Conservation (phyloP, 2,329 filamentous ascomycete species). For the Capronia coronata region DNA sequence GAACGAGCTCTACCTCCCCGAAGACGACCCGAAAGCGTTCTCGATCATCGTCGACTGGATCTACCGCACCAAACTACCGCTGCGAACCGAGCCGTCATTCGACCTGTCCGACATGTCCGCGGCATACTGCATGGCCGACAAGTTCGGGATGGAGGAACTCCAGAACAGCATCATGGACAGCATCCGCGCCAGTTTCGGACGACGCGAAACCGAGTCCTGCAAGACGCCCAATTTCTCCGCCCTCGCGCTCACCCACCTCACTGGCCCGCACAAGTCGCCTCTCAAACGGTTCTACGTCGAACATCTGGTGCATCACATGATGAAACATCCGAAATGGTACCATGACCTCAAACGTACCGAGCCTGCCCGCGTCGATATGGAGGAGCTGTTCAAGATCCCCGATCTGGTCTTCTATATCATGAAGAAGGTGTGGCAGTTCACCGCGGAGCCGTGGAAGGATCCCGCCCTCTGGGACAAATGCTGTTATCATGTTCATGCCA, state of each 20-base stretch:
- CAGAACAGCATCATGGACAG: conserved; percentile 24
- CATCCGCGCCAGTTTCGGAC: conserved; percentile 10
- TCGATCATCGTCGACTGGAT: conserved; percentile 43
- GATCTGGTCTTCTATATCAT: conserved; percentile 20
- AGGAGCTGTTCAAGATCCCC: conserved; percentile 20
- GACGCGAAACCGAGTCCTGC: conserved; percentile 4
- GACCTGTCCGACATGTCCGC: conserved; percentile 18
- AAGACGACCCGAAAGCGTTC: conserved; percentile 48
- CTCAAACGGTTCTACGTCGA: conserved; percentile 24
- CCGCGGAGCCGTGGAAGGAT: conserved; percentile 19
- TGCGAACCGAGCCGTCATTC: conserved; percentile 6
- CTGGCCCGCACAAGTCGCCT: conserved; percentile 18
- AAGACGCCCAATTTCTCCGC: conserved; percentile 18
- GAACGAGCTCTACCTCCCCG: conserved; percentile 46
- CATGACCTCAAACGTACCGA: conserved; percentile 19
- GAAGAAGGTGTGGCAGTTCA: conserved; percentile 23
- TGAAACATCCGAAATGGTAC: conserved; percentile 20
- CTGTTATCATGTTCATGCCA: conserved; percentile 21
- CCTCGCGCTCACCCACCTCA: conserved; percentile 17
- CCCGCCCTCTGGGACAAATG: conserved; percentile 16
- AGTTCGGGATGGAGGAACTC: conserved; percentile 24
- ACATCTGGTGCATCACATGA: conserved; percentile 23
- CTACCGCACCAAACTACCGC: conserved; percentile 19
- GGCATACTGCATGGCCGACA: conserved; percentile 23
- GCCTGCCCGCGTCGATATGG: conserved; percentile 11